These are phyloP conservation scores for Rhododendron henanense DNA, from an alignment of 148 eudicot genomes.

Conservation along the genomic window DNA sequence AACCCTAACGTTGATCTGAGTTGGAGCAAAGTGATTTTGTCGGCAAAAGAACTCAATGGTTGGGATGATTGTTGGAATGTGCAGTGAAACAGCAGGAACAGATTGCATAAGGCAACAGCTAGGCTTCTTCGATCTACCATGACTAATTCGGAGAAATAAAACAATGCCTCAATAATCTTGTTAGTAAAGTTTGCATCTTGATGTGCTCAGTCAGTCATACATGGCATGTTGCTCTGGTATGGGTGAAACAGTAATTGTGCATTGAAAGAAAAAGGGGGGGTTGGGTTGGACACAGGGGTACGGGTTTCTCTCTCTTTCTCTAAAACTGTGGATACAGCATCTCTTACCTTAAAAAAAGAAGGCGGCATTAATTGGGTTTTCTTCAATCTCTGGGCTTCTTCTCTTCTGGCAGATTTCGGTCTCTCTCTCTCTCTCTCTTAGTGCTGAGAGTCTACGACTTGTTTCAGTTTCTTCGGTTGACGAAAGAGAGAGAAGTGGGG, in stretches of 20 bases:
- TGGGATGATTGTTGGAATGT: slow-evolving; percentile 36
- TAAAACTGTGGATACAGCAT: slow-evolving; percentile 5
- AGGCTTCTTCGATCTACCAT: slow-evolving; percentile 9
- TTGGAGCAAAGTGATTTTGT: slow-evolving; percentile 52
- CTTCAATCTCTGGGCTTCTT: slow-evolving; percentile 13
- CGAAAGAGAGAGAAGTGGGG: slow-evolving; percentile 21
- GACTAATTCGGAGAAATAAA: background rate
- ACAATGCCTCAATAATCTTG: slow-evolving; percentile 4
- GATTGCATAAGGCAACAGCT: slow-evolving; percentile 1
- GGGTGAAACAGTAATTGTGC: background rate
- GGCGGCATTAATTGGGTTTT: slow-evolving; percentile 19
- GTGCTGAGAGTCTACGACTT: background rate
- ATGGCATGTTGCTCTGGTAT: slow-evolving; percentile 10
- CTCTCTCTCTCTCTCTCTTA: slow-evolving; percentile 19
- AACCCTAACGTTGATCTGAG: slow-evolving; percentile 83
- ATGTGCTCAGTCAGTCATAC: background rate
- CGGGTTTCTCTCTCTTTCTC: background rate
- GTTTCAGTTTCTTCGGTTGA: slow-evolving; percentile 37
- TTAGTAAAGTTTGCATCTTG: slow-evolving; percentile 2
- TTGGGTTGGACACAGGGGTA: background rate
- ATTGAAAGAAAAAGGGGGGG: background rate
- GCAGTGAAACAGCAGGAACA: slow-evolving; percentile 36
- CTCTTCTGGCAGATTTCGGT: slow-evolving; percentile 10
- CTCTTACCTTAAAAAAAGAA: slow-evolving; percentile 29
- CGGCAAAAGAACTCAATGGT: slow-evolving; percentile 20